These are phyloP conservation scores for Metschnikowia kunwiensis DNA, from an alignment of 805 yeast genomes.

Conservation along the genomic window DNA sequence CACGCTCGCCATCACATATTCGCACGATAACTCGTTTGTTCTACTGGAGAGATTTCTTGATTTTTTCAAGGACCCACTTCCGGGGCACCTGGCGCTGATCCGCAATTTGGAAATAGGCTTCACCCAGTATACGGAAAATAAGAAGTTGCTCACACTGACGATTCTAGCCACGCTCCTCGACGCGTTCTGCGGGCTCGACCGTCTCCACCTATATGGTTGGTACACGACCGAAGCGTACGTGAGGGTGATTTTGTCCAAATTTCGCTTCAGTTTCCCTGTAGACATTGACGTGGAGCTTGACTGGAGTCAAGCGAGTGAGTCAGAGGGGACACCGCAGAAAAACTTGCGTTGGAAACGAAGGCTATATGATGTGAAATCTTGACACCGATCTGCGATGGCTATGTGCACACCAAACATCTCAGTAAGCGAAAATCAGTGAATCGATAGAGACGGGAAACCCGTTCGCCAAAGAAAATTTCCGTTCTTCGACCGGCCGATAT, in stretches of 20 bases:
- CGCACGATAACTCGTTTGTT: conserved; percentile 30
- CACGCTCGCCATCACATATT: conserved; percentile 24
- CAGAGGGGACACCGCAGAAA: neutral
- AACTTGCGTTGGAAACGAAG: conserved; percentile 2
- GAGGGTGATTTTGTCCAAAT: conserved; percentile 5
- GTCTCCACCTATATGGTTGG: conserved; percentile 25
- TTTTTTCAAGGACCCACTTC: conserved; percentile 25
- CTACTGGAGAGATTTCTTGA: conserved; percentile 37
- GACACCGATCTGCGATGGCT: too few species aligned
- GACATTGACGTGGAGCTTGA: conserved; percentile 7
- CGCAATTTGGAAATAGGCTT: conserved; percentile 16
- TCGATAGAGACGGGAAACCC: too few species aligned
- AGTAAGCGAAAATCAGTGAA: too few species aligned
- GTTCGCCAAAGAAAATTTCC: too few species aligned
- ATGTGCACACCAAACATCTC: too few species aligned
- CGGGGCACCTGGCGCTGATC: conserved; percentile 17
- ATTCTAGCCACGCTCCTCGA: conserved; percentile 13
- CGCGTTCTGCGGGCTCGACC: conserved; percentile 18
- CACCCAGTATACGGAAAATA: conserved; percentile 12
- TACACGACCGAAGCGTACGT: conserved; percentile 17
- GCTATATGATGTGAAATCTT: neutral
- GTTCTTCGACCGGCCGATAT: too few species aligned
- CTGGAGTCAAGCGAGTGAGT: neutral
- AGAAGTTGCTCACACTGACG: conserved; percentile 14
- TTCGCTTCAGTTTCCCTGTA: conserved; percentile 2